Conservation (phyloP, 2,329 filamentous ascomycete species). For the Cryphonectria naterciae region DNA sequence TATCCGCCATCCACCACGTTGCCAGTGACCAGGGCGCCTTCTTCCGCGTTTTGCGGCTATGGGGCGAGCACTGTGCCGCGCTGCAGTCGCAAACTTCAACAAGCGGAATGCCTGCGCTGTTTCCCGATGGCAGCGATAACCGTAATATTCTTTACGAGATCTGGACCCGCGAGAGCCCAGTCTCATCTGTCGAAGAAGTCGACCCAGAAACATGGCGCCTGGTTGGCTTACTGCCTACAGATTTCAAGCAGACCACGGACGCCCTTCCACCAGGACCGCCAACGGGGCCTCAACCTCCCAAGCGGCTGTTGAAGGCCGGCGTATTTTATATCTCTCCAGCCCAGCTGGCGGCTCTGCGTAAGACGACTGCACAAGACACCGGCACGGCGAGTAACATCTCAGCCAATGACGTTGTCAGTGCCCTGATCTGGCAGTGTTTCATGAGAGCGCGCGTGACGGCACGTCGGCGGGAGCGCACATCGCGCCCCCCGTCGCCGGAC, state of each 20-base stretch:
- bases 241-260: background rate
- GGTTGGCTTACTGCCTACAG: background rate
- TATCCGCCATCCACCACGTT: constrained; percentile 11
- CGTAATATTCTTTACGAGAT: constrained; percentile 16
- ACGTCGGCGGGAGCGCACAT: too few species aligned
- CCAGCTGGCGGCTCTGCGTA: constrained; percentile 12
- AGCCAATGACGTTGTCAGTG: constrained; percentile 26
- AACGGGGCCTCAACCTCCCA: background rate
- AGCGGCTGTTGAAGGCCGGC: constrained; percentile 13
- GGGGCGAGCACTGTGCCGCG: constrained; percentile 26
- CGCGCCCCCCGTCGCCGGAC: too few species aligned
- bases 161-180: constrained; percentile 20
- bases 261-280: background rate
- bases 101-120: background rate
- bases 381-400: constrained; percentile 3
- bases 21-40: constrained; percentile 24
- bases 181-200: background rate
- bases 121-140: constrained; percentile 19
- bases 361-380: background rate
- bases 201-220: constrained; percentile 13
- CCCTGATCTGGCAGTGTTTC: constrained; percentile 30
- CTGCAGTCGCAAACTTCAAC: constrained; percentile 7
- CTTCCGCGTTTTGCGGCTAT: constrained; percentile 16
- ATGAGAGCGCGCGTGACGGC: constrained; percentile 14
- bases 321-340: constrained; percentile 29